Evolutionary conservation across 345 rosid species (phyloP).

Genomic region (Hirschfeldia incana): DNA sequence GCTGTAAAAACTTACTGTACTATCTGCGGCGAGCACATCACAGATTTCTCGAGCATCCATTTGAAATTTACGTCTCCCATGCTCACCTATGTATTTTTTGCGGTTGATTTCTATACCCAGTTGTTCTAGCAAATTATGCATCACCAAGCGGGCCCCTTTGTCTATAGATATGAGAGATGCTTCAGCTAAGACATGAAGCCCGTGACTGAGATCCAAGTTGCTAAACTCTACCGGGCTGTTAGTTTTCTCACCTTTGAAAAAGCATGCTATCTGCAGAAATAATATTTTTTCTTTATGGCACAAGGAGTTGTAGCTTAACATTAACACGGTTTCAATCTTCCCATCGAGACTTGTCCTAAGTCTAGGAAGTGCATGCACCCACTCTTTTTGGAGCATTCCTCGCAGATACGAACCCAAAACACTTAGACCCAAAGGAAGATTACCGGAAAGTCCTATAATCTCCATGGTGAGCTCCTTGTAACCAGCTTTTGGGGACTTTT

Average conservation of each 20-base stretch:
- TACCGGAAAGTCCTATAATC: too few species aligned
- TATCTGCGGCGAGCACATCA: not conserved
- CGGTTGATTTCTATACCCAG: not conserved
- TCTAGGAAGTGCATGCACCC: not conserved
- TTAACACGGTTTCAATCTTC: not conserved
- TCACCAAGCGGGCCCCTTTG: not conserved
- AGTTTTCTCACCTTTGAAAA: not conserved
- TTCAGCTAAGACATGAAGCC: not conserved
- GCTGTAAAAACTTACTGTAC: not conserved
- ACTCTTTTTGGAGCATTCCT: not conserved
- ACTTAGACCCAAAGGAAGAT: too few species aligned
- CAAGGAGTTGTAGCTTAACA: not conserved
- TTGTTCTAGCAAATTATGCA: not conserved
- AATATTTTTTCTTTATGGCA: not conserved
- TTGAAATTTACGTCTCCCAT: not conserved
- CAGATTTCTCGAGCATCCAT: not conserved
- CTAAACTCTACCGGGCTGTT: not conserved
- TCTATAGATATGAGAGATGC: not conserved
- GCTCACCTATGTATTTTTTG: not conserved
- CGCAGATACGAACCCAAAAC: not conserved
- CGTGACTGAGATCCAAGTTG: not conserved
- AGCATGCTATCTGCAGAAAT: not conserved
- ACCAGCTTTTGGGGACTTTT: too few species aligned
- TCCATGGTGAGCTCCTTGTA: too few species aligned
- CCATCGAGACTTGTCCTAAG: not conserved